Evolutionary conservation across 208 protist genomes (phyloP).

Genomic region (Leishmania braziliensis): DNA sequence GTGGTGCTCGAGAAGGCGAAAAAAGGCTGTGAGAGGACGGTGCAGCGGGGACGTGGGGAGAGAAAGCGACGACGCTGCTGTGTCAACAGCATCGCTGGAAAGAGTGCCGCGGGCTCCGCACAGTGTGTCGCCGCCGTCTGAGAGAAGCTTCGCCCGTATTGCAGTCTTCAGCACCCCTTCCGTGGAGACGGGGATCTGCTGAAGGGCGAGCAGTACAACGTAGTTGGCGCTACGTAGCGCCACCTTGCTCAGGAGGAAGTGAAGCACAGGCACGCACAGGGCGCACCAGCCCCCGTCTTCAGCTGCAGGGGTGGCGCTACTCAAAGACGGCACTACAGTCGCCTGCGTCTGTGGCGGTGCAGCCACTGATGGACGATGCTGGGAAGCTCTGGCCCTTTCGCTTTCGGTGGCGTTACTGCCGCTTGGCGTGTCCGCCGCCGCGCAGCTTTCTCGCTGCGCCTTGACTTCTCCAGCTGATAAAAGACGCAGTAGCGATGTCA

Average conservation of each 20-base stretch:
- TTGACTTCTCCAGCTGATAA: not conserved
- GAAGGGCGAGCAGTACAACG: conserved; percentile 26
- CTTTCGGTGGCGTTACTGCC: not conserved
- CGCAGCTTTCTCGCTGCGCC: not conserved
- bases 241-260: conserved; percentile 29
- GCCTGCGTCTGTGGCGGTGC: not conserved
- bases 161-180: conserved; percentile 30
- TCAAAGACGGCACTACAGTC: conserved; percentile 1
- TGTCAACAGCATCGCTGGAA: not conserved
- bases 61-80: not conserved
- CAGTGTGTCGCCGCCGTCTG: not conserved
- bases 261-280: conserved; percentile 28
- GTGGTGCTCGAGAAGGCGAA: conserved; percentile 14
- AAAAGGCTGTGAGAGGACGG: conserved; percentile 24
- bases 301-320: not conserved
- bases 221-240: conserved; percentile 32
- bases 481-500: conserved; percentile 23
- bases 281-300: conserved; percentile 19
- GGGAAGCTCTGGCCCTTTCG: not conserved
- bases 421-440: no score
- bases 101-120: not conserved
- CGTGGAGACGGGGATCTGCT: conserved; percentile 31
- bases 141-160: conserved; percentile 9
- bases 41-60: conserved; percentile 7
- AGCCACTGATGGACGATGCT: not conserved